Percentiles rank a stretch among this genome's conserved stretches.
These are phyloP conservation scores for Paulownia fortunei DNA, from an alignment of 257 asterid genomes.

Conservation along the genomic window DNA sequence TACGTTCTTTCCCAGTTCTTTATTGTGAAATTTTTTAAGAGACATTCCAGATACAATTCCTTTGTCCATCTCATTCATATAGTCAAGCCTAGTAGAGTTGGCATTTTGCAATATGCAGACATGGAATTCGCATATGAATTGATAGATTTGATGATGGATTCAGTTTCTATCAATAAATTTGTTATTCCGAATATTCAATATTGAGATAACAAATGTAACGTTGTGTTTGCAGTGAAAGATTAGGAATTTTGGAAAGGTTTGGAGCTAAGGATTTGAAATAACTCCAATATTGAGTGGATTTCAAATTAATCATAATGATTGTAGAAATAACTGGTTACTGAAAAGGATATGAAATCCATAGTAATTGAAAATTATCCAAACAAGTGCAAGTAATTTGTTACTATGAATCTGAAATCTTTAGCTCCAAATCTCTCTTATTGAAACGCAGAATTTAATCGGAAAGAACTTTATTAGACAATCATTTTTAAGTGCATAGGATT, in stretches of 20 bases:
- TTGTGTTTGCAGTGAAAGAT: too few relatives aligned
- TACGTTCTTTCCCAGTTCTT: too few relatives aligned
- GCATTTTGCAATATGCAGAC: neutral
- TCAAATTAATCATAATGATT: neutral
- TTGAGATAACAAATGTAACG: neutral
- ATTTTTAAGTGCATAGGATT: neutral
- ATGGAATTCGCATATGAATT: neutral
- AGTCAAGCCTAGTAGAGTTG: neutral
- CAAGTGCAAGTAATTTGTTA: neutral
- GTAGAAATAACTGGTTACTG: neutral
- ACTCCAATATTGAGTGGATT: neutral
- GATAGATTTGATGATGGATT: neutral
- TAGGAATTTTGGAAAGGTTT: neutral
- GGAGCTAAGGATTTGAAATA: neutral
- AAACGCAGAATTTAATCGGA: neutral
- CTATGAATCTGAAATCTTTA: neutral
- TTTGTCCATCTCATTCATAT: too few relatives aligned
- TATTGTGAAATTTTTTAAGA: too few relatives aligned
- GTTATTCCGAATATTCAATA: neutral
- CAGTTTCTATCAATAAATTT: neutral
- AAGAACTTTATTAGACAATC: neutral
- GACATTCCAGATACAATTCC: too few relatives aligned
- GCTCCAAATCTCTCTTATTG: neutral
- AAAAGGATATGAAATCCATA: too few relatives aligned
- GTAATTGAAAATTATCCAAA: too few relatives aligned